Conservation (phyloP, 768 basidiomycete genomes). For the Pleurotus eryngii region DNA sequence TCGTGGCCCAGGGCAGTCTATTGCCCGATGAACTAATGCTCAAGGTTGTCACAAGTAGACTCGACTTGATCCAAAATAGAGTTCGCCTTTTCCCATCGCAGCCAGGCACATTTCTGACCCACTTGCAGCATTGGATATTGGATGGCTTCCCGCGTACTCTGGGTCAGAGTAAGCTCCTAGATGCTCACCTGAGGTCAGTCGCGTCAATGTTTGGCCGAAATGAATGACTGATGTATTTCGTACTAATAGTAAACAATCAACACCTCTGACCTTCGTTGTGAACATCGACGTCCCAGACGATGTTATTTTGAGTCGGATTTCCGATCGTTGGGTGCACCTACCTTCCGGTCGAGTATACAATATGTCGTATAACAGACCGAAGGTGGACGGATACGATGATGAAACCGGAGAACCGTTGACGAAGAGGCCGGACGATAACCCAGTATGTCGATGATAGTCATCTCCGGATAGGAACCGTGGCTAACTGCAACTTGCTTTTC, state of each 20-base stretch:
- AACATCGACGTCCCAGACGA: constrained; percentile 89
- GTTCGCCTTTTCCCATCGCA: constrained; percentile 31
- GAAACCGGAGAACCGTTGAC: constrained; percentile 83
- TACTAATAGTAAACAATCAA: constrained; percentile 48
- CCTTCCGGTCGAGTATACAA: constrained; percentile 91
- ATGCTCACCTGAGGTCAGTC: constrained; percentile 67
- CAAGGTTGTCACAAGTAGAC: constrained; percentile 68
- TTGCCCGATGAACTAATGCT: constrained; percentile 80
- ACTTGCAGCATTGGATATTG: constrained; percentile 77
- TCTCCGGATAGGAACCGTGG: not conserved
- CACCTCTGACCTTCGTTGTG: constrained; percentile 75
- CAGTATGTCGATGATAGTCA: constrained; percentile 44
- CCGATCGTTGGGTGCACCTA: constrained; percentile 86
- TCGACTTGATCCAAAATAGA: constrained; percentile 63
- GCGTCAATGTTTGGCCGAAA: not conserved
- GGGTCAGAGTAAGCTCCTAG: constrained; percentile 77
- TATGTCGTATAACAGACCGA: constrained; percentile 81
- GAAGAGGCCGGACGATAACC: constrained; percentile 88
- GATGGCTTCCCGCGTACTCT: constrained; percentile 92
- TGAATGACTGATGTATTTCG: constrained; percentile 1
- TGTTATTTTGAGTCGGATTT: constrained; percentile 81
- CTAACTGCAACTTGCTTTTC: not conserved
- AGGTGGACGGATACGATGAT: constrained; percentile 78
- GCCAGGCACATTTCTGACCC: not conserved
- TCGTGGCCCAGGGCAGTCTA: constrained; percentile 76